Evolutionary conservation across 2,329 filamentous ascomycete genomes (phyloP), one percentile per base, ranked within the genome.

Genomic region (Pyricularia sp.): DNA sequence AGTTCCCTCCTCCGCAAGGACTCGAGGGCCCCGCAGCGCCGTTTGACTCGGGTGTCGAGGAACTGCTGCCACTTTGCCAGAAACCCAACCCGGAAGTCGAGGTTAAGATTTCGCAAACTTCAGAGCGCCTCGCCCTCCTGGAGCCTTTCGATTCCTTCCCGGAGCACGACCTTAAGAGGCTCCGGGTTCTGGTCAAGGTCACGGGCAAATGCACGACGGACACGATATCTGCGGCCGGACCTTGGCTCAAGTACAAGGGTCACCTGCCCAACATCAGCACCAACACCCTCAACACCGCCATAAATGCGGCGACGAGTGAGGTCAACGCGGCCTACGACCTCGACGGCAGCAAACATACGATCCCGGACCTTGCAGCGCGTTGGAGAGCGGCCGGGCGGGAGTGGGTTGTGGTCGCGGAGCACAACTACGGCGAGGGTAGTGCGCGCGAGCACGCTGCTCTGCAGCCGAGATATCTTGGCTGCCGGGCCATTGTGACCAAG

Each of bases 221-320:
- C 81, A 98, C 95, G 74, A 99, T 99, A 80, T 98, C 94, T 55
- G 94, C 94, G 42, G 94, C 94, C 0, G 94, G 94, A 6, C 94
- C 94, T 20, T 98, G 94, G 94, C 88, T 99, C 73, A 98, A 98
- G 82, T 99, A 98, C 88, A 98, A 98, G 85, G 95, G 95, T 71
- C 95, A 99, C 80, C 88, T 99, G 71, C 93, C 95, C 79, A 99
- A 99, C 84, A 99, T 99, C 79, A 92, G 90, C 74, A 93, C 93
- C 77, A 99, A 99, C 86, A 99, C 95, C 2, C 88, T 99, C 73
- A 97, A 97, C 81, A 95, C 93, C 68, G 95, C 95, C 70, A 86
- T 94, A 77, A 97, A 97, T 79, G 93, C 92, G 63, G 92, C 92
- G 71, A 99, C 94, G 0, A 91, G 90, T 73, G 94, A 97, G 80